Base-by-base conservation (phyloP, 768 basidiomycete genomes). In the Scleroderma bovista region DNA sequence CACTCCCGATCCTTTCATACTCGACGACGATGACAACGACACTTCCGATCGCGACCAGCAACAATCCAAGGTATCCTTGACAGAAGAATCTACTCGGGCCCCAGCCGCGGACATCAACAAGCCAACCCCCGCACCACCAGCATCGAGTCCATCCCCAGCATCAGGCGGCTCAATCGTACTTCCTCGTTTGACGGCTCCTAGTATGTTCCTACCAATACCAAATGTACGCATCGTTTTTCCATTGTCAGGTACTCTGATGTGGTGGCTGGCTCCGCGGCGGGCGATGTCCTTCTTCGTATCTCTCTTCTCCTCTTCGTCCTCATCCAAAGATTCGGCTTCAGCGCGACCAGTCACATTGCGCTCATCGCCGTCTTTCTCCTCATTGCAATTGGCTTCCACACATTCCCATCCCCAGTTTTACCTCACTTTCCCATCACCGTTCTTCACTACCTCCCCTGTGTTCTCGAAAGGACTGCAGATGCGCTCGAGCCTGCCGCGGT, bases 191-290 rank as follows among this genome's bases (percentile, higher is more conserved):
- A 74, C 83, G 32, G 66, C 79, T 24, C 83, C 88, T 31, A 84
- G 81, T 31, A 85, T 91, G 84, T 92, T 92, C 64, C 70, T 91
- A 42, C 89, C 89, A n/a, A 86, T 91, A 38, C 89, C 90, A 45
- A 89, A 89, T 72, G 89, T 92, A 77, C 80, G 86, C 79, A 70
- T 58, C 57, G 26, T 56, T 65, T 62, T 45, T 49, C 69, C 69
- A 44, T 68, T 78, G 54, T 77, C 75, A 41, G 71, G 71, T 65
- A 67, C 73, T 51, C 71, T 86, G 40, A 73, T 75, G 11, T 86
- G 81, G 80, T 84, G 79, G 81, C 66, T 86, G 57, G 61, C 53
- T 31, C 59, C 61, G 9, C 49, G 32, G 49, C 63, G 74, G 53
- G 44, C 46, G 39, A 22, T 45, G 5, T 50, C 26, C 51, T 61